phyloP scores from a whole-genome alignment of 169 alveolate genomes.

The Plasmodium yoelii region DNA sequence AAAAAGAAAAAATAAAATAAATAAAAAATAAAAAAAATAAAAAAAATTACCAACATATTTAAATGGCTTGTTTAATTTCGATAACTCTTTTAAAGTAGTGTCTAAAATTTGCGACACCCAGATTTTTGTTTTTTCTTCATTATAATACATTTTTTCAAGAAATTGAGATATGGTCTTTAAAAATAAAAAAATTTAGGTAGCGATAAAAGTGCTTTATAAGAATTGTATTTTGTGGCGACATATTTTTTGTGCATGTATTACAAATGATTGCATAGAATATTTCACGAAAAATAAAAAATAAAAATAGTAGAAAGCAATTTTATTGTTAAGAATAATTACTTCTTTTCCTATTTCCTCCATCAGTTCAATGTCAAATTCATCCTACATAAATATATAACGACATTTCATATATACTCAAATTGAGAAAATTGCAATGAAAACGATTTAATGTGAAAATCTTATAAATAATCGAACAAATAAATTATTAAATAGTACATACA shows the following conservation, averaged over 20 bases:
- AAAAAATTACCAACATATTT: conserved; percentile 80
- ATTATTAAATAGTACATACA: too few relatives aligned
- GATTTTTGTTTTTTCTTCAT: conserved; percentile 82
- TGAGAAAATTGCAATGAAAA: not conserved
- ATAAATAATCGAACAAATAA: too few relatives aligned
- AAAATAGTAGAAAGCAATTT: too few relatives aligned
- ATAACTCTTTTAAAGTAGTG: conserved; percentile 85
- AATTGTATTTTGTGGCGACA: too few relatives aligned
- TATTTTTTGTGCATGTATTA: not conserved
- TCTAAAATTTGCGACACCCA: conserved; percentile 88
- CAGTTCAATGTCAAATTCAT: conserved; percentile 81
- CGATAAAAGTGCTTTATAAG: too few relatives aligned
- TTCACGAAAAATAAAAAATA: not conserved
- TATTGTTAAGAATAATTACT: not conserved
- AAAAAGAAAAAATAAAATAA: not conserved
- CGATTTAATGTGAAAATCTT: too few relatives aligned
- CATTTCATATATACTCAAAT: conserved; percentile 8
- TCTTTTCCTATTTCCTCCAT: conserved; percentile 82
- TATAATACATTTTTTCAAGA: conserved; percentile 80
- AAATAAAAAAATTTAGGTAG: not conserved
- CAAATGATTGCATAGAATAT: not conserved
- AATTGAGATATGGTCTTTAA: conserved; percentile 79
- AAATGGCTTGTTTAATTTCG: conserved; percentile 85
- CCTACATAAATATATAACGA: conserved; percentile 35
- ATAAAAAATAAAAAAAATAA: not conserved